phyloP scores from a whole-genome alignment of 768 basidiomycete genomes.

The Hypsizygus marmoreus region DNA sequence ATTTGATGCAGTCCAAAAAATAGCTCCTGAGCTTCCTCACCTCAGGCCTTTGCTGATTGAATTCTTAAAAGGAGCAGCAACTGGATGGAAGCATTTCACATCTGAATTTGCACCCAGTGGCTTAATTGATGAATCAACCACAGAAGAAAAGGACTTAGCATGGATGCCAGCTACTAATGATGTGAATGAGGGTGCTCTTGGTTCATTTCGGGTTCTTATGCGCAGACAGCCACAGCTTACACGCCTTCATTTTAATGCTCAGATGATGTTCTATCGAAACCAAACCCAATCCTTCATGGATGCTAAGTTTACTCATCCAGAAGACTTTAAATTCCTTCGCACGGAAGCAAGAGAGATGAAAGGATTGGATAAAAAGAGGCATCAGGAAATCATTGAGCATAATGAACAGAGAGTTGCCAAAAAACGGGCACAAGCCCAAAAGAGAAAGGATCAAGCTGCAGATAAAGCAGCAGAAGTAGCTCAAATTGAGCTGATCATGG shows the following conservation, averaged over 20 bases:
- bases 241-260: constrained; percentile 24
- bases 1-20: constrained; percentile 16
- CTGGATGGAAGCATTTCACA: constrained; percentile 23
- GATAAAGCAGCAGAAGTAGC: too few relatives aligned
- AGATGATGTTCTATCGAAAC: constrained; percentile 23
- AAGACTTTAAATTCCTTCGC: too few relatives aligned
- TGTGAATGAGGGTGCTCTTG: constrained; percentile 30
- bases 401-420: too few relatives aligned
- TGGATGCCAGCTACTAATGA: constrained; percentile 35
- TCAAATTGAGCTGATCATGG: too few relatives aligned
- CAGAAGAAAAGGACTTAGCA: constrained; percentile 20
- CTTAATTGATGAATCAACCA: constrained; percentile 22
- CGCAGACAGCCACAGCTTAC: constrained; percentile 16
- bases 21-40: constrained; percentile 12
- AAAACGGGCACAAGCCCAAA: too few relatives aligned
- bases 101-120: constrained; percentile 31
- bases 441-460: too few relatives aligned
- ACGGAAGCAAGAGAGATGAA: too few relatives aligned
- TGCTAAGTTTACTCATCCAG: too few relatives aligned
- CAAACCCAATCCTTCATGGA: constrained; percentile 27
- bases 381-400: too few relatives aligned
- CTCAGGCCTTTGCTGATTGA: constrained; percentile 13
- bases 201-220: constrained; percentile 19
- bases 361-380: too few relatives aligned
- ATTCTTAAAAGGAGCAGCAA: constrained; percentile 23